Conservation (phyloP, 345 rosid genomes). For the Limnanthes douglasii region DNA sequence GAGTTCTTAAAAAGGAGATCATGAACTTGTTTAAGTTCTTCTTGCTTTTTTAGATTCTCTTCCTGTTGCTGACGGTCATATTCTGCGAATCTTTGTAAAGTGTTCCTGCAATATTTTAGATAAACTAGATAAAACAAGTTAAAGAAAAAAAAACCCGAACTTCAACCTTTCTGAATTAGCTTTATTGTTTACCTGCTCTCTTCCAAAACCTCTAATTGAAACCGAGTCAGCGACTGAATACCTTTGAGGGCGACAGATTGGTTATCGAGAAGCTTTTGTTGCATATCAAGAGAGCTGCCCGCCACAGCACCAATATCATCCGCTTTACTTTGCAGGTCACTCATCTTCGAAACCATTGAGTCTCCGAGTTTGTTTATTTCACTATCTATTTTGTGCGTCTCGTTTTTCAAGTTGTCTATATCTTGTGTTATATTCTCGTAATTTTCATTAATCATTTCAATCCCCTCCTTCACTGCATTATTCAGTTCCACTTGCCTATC, state of each 20-base stretch:
- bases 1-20: slow-evolving; percentile 34
- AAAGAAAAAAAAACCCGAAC: neutral
- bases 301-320: slow-evolving; percentile 35
- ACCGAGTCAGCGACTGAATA: slow-evolving; percentile 27
- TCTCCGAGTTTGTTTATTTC: slow-evolving; percentile 30
- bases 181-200: slow-evolving; percentile 70
- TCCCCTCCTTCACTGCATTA: slow-evolving; percentile 27
- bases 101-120: slow-evolving; percentile 14
- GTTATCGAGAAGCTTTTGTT: slow-evolving; percentile 30
- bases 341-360: slow-evolving; percentile 28
- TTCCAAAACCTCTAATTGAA: slow-evolving; percentile 40
- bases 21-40: slow-evolving; percentile 33
- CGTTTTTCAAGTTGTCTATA: slow-evolving; percentile 21
- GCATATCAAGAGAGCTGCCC: slow-evolving; percentile 34
- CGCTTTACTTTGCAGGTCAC: slow-evolving; percentile 25
- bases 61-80: slow-evolving; percentile 34
- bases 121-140: no score
- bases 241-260: slow-evolving; percentile 41
- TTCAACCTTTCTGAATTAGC: no score
- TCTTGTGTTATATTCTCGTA: slow-evolving; percentile 20
- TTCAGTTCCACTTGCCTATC: slow-evolving; percentile 33
- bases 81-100: slow-evolving; percentile 28
- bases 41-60: slow-evolving; percentile 31
- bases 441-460: slow-evolving; percentile 25
- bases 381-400: slow-evolving; percentile 28